Evolutionary conservation across 306 rosid genomes (phyloP).

Genomic region (Corylus heterophylla): DNA sequence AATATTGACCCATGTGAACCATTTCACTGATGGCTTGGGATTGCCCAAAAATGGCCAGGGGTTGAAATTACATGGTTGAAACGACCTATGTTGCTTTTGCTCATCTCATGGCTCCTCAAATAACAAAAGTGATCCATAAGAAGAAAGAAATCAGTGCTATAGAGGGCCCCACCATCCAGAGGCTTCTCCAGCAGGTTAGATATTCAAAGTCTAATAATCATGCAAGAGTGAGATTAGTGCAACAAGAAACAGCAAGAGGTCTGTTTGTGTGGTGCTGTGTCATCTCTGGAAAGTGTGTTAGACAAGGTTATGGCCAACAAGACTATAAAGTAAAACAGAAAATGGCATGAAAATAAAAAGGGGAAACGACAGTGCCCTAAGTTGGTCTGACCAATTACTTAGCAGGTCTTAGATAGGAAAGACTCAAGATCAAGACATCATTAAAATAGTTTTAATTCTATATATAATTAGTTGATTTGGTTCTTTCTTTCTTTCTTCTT

Average conservation of each 20-base stretch:
- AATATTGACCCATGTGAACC: not conserved
- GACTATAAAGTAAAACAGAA: not conserved
- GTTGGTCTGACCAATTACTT: not conserved
- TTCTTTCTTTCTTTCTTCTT: no score
- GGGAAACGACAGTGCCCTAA: not conserved
- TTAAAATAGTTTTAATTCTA: not conserved
- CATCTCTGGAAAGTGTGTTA: not conserved
- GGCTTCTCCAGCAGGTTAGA: not conserved
- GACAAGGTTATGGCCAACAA: not conserved
- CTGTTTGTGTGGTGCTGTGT: not conserved
- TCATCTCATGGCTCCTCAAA: not conserved
- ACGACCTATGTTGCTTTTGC: not conserved
- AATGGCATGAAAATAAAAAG: not conserved
- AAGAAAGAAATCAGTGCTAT: not conserved
- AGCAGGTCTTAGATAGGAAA: not conserved
- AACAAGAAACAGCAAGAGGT: not conserved
- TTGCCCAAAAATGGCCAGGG: not conserved
- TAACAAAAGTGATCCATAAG: not conserved
- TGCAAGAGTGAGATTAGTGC: not conserved
- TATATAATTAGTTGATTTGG: no score
- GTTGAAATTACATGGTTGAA: not conserved
- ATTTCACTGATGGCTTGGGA: conserved; percentile 1
- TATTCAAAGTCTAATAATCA: not conserved
- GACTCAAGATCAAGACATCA: not conserved
- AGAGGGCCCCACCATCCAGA: not conserved